These are phyloP conservation scores for Yarrowia bubula DNA, from an alignment of 805 yeast species.

Conservation along the genomic window DNA sequence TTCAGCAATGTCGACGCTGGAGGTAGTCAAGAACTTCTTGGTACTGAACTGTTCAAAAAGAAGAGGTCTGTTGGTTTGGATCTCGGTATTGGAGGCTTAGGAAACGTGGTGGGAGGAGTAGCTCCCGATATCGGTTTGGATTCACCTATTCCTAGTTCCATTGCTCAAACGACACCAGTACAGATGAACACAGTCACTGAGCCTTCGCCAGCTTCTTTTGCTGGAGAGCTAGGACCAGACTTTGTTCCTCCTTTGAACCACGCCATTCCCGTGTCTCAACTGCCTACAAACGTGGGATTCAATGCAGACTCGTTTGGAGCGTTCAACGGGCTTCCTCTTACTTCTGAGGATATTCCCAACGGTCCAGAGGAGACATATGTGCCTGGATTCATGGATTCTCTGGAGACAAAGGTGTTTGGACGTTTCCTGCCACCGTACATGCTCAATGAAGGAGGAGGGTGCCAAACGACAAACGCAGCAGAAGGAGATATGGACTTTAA, in stretches of 20 bases:
- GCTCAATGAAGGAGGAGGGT: constrained; percentile 42
- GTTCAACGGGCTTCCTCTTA: constrained; percentile 1
- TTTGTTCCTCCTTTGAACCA: constrained; percentile 22
- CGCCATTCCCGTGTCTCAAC: constrained; percentile 1
- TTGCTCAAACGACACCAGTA: not conserved
- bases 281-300: constrained; percentile 29
- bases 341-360: constrained; percentile 30
- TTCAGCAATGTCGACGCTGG: constrained; percentile 23
- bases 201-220: not conserved
- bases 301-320: constrained; percentile 28
- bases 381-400: constrained; percentile 80
- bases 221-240: not conserved
- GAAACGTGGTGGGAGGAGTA: not conserved
- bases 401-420: constrained; percentile 84
- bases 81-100: not conserved
- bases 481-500: not conserved
- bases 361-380: constrained; percentile 44
- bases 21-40: constrained; percentile 3
- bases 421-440: constrained; percentile 80
- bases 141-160: not conserved
- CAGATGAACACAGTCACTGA: not conserved
- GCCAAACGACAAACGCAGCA: not conserved
- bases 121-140: not conserved
- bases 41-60: not conserved
- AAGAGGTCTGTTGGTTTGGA: constrained; percentile 2